Base-by-base conservation (phyloP, 306 rosid species). In the Bauhinia variegata region DNA sequence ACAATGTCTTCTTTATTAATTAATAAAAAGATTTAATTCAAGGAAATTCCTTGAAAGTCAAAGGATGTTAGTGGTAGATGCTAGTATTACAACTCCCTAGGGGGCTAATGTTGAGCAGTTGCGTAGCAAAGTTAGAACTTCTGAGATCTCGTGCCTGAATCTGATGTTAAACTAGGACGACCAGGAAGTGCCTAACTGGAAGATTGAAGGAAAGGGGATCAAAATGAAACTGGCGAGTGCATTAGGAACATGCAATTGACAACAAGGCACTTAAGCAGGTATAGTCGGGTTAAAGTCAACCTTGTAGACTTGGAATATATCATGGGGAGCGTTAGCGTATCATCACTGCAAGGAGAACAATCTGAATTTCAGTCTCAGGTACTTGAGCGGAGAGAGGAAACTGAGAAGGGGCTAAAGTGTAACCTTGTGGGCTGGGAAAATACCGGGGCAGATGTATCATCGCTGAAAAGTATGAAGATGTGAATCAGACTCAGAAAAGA, bases 261-360 rank as follows among this genome's bases (percentile, higher is more conserved):
- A 77, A 75, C 37, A 75, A 60, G 70, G 54, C 50, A 76, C 69
- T 51, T 18, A n/a, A 63, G 75, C 67, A 85, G 56, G 75, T 50
- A 72, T 60, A 83, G n/a, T n/a, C n/a, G 78, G 61, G 68, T 34
- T 56, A 72, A 55, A 62, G 73, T 75, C 78, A 79, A 67, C 76
- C 75, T n/a, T n/a, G n/a, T n/a, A n/a, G n/a, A 83, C 23, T 51
- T 54, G 54, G 95, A 78, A 63, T 76, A 83, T 68, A 78, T 60
- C 84, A 80, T 76, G 51, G 71, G 37, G 50, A 75, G 3, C n/a
- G n/a, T n/a, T n/a, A n/a, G n/a, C 56, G 80, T 46, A 46, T 72
- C 88, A 41, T 79, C 95, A 44, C 88, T 83, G 90, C 88, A 87
- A 71, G 65, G 70, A 62, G 68, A 61, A 76, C 75, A 38, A 57